Percentiles rank a stretch among this genome's conserved stretches.
These are phyloP conservation scores for Beauveria varroae DNA, from an alignment of 2,329 filamentous ascomycete species.

Conservation along the genomic window DNA sequence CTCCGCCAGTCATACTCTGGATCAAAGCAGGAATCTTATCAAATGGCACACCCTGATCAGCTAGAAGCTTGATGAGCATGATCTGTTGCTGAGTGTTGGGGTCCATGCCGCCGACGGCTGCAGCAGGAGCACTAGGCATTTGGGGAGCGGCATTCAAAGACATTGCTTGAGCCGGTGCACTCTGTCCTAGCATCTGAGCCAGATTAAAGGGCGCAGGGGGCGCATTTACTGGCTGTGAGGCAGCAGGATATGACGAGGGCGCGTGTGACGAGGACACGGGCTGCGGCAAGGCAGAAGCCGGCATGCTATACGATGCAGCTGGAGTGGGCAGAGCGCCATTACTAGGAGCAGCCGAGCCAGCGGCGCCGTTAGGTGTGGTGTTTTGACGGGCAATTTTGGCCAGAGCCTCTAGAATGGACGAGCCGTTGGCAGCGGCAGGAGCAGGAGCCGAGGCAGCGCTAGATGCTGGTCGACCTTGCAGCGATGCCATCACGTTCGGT, in stretches of 20 bases:
- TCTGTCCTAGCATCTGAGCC: conserved; percentile 27
- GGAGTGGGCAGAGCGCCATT: conserved; percentile 31
- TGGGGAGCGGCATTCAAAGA: conserved; percentile 22
- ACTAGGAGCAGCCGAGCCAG: conserved; percentile 37
- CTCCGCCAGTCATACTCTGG: conserved; percentile 41
- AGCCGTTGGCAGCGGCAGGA: conserved; percentile 35
- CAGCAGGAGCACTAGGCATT: conserved; percentile 27
- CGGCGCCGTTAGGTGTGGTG: conserved; percentile 19
- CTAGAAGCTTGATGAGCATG: conserved; percentile 65
- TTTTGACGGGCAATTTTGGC: conserved; percentile 76
- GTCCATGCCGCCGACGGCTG: conserved; percentile 31
- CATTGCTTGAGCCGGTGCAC: conserved; percentile 24
- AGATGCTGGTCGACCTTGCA: conserved; percentile 18
- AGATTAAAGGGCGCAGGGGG: conserved; percentile 37
- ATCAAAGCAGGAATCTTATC: conserved; percentile 64
- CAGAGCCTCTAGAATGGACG: conserved; percentile 68
- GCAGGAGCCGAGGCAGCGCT: conserved; percentile 19
- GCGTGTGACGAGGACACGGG: conserved; percentile 24
- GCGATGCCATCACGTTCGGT: conserved; percentile 33
- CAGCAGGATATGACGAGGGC: conserved; percentile 32
- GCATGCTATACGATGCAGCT: conserved; percentile 35
- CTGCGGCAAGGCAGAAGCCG: conserved; percentile 25
- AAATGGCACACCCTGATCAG: conserved; percentile 66
- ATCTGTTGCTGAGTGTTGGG: conserved; percentile 62
- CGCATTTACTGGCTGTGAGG: conserved; percentile 53